Percentiles rank a stretch among this genome's conserved stretches.
Evolutionary conservation across 345 rosid genomes (phyloP).

Genomic region (Moricandia moricandioides): DNA sequence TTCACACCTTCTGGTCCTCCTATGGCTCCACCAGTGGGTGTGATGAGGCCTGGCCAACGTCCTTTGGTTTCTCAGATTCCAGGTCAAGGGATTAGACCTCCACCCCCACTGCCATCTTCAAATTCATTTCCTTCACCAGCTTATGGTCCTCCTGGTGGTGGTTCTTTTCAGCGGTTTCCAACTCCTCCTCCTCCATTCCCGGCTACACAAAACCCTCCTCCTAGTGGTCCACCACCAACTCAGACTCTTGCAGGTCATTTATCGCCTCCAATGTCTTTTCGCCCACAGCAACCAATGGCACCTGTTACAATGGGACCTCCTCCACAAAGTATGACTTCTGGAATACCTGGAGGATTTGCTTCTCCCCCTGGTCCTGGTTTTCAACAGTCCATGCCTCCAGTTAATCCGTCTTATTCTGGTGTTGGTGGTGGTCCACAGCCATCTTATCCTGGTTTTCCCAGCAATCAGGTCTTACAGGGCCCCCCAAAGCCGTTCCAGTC

Average conservation of each 20-base stretch:
- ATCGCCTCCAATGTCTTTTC: constrained; percentile 41
- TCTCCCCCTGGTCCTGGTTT: constrained; percentile 49
- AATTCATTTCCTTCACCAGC: constrained; percentile 47
- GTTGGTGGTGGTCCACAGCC: constrained; percentile 41
- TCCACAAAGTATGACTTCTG: constrained; percentile 41
- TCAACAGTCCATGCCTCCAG: constrained; percentile 52
- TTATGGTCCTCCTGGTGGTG: constrained; percentile 51
- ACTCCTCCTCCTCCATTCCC: constrained; percentile 45
- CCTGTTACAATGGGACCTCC: constrained; percentile 65
- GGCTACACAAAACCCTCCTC: constrained; percentile 28
- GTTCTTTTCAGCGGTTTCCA: constrained; percentile 53
- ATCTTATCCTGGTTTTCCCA: constrained; percentile 62
- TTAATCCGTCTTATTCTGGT: constrained; percentile 42
- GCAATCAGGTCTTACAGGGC: constrained; percentile 49
- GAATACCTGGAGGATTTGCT: constrained; percentile 39
- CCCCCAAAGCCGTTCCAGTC: constrained; percentile 56
- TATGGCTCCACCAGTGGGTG: constrained; percentile 41
- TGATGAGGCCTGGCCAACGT: constrained; percentile 47
- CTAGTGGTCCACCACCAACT: constrained; percentile 49
- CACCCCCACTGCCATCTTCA: constrained; percentile 36
- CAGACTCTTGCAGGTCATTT: constrained; percentile 58
- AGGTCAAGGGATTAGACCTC: constrained; percentile 32
- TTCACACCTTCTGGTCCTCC: constrained; percentile 45
- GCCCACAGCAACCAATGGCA: constrained; percentile 51
- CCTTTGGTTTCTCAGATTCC: constrained; percentile 28